phyloP scores from a whole-genome alignment of 2,329 filamentous ascomycete genomes.

The Paecilomyces dactylethromorphus region DNA sequence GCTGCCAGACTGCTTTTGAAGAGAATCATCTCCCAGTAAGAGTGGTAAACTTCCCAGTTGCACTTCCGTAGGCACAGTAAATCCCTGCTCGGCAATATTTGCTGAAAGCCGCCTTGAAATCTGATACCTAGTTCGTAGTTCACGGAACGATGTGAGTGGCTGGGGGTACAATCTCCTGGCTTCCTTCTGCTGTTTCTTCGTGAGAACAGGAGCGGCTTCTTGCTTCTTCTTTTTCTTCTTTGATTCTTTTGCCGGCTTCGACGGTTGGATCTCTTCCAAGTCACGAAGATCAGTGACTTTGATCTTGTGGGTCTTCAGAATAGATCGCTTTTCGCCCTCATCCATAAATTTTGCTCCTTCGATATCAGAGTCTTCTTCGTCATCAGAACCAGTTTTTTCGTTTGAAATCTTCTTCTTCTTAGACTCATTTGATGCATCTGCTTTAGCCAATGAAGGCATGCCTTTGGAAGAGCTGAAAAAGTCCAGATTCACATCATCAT shows the following conservation, averaged over 20 bases:
- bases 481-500: constrained; percentile 23
- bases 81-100: constrained; percentile 80
- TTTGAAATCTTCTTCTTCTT: constrained; percentile 1
- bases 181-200: constrained; percentile 45
- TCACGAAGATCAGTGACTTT: constrained; percentile 73
- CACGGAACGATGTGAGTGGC: constrained; percentile 69
- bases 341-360: constrained; percentile 39
- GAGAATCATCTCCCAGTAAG: constrained; percentile 50
- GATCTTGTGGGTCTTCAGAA: constrained; percentile 73
- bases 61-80: constrained; percentile 83
- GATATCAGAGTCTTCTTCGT: constrained; percentile 17
- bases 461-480: constrained; percentile 30
- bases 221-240: constrained; percentile 52
- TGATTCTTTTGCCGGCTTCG: constrained; percentile 26
- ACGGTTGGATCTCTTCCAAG: constrained; percentile 27
- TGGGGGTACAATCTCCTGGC: constrained; percentile 63
- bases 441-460: constrained; percentile 11
- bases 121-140: constrained; percentile 64
- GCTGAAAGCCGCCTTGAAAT: constrained; percentile 66
- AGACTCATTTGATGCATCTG: constrained; percentile 5
- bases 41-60: constrained; percentile 82
- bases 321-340: constrained; percentile 64
- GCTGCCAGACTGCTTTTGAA: constrained; percentile 29
- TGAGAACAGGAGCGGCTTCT: constrained; percentile 36
- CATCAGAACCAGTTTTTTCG: constrained; percentile 9